phyloP scores from a whole-genome alignment of 2,329 filamentous ascomycete species.

The Apiospora marii region DNA sequence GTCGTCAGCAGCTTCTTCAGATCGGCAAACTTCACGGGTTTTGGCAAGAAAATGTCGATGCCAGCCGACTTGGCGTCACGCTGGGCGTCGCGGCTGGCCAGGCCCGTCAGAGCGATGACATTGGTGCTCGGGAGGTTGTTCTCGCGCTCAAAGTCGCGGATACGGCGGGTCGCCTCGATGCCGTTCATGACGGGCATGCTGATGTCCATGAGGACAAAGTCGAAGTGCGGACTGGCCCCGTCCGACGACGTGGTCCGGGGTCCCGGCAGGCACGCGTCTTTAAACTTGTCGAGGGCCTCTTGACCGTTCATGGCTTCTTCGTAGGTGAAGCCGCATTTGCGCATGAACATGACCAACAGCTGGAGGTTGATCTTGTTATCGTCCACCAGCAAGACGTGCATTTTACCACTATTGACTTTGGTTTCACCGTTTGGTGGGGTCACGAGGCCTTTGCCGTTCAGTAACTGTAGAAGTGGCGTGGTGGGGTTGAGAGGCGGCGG shows the following conservation, averaged over 20 bases:
- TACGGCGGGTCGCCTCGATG: slow-evolving; percentile 55
- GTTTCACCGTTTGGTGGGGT: background rate
- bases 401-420: too few relatives aligned
- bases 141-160: slow-evolving; percentile 56
- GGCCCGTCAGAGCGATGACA: slow-evolving; percentile 61
- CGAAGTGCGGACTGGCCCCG: slow-evolving; percentile 36
- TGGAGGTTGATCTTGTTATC: slow-evolving; percentile 53
- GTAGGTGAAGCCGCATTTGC: slow-evolving; percentile 50
- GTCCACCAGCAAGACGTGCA: slow-evolving; percentile 48
- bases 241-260: slow-evolving; percentile 27
- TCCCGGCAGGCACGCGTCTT: slow-evolving; percentile 33
- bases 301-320: slow-evolving; percentile 55
- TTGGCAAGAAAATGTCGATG: slow-evolving; percentile 59
- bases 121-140: slow-evolving; percentile 49
- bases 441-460: background rate
- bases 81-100: slow-evolving; percentile 57
- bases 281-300: slow-evolving; percentile 55
- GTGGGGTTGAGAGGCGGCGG: slow-evolving; percentile 13
- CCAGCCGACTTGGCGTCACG: slow-evolving; percentile 49
- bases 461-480: background rate
- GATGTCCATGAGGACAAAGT: slow-evolving; percentile 55
- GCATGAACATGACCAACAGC: slow-evolving; percentile 51
- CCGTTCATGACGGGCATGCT: slow-evolving; percentile 65
- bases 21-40: slow-evolving; percentile 55
- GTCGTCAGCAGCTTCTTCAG: slow-evolving; percentile 42